These are phyloP conservation scores for Quercus tomentella DNA, from an alignment of 331 rosid species.

Conservation along the genomic window DNA sequence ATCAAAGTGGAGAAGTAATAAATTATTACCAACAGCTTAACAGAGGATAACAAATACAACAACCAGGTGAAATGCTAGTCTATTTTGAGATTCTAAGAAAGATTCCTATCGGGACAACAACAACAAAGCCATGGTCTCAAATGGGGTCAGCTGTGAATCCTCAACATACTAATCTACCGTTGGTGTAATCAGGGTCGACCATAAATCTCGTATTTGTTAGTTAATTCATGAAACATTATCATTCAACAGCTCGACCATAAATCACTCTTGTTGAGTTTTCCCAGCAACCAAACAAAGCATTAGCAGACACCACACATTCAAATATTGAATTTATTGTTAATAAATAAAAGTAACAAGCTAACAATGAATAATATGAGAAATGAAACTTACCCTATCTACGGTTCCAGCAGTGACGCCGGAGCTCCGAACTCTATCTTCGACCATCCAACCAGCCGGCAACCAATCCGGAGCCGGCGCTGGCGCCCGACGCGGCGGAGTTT, in stretches of 20 bases:
- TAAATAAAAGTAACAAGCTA: too few species aligned
- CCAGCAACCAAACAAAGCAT: background rate
- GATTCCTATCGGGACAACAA: too few species aligned
- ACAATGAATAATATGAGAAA: background rate
- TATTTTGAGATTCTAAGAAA: background rate
- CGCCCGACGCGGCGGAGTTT: background rate
- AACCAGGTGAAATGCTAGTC: background rate
- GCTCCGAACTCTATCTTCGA: conserved; percentile 43
- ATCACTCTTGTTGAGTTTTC: background rate
- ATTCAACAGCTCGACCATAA: too few species aligned
- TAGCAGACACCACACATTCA: background rate
- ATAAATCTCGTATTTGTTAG: too few species aligned
- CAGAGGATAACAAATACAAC: background rate
- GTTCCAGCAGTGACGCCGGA: conserved; percentile 56
- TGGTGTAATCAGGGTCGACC: too few species aligned
- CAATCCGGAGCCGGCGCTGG: conserved; percentile 25
- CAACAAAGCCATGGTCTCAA: too few species aligned
- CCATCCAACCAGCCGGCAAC: conserved; percentile 46
- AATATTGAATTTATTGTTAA: background rate
- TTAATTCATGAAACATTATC: too few species aligned
- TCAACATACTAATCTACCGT: too few species aligned
- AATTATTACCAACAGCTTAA: background rate
- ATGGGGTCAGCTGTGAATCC: too few species aligned
- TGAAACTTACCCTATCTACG: conserved; percentile 36
- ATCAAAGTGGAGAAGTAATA: too few species aligned